Conservation (phyloP, 2,329 filamentous ascomycete species). For the Xylariaceae sp. region DNA sequence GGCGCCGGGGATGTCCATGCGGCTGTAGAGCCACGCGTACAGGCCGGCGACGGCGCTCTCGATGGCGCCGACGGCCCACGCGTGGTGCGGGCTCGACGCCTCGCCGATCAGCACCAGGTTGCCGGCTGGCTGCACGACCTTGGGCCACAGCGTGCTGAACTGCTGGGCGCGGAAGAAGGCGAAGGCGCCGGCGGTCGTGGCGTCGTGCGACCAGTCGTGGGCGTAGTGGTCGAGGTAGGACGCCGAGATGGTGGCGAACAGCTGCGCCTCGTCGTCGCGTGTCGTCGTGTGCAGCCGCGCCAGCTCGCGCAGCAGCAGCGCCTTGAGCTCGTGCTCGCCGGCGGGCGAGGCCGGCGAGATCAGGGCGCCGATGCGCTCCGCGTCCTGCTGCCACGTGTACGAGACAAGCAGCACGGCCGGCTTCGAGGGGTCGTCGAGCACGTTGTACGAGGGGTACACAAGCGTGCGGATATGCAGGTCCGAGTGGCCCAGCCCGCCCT, state of each 20-base stretch:
- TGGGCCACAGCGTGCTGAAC: constrained; percentile 39
- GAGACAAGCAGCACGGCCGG: constrained; percentile 45
- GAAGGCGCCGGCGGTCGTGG: constrained; percentile 41
- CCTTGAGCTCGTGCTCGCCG: constrained; percentile 36
- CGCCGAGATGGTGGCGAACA: constrained; percentile 4
- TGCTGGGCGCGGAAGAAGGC: constrained; percentile 45
- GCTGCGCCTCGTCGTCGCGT: not conserved
- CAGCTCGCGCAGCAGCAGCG: constrained; percentile 40
- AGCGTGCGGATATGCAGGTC: constrained; percentile 43
- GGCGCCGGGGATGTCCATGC: no score
- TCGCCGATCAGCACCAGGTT: constrained; percentile 41
- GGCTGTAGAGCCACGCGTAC: not conserved
- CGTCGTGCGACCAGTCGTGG: constrained; percentile 43
- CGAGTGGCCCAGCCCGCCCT: constrained; percentile 41
- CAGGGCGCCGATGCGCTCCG: constrained; percentile 42
- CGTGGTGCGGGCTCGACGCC: constrained; percentile 41
- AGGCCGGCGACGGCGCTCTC: constrained; percentile 32
- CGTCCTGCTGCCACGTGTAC: constrained; percentile 48
- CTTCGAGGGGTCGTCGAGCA: constrained; percentile 29
- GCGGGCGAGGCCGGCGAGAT: constrained; percentile 3
- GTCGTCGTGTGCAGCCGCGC: constrained; percentile 36
- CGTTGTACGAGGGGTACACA: constrained; percentile 49
- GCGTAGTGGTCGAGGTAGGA: constrained; percentile 36
- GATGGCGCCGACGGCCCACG: constrained; percentile 44
- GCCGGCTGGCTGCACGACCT: constrained; percentile 35